These are phyloP conservation scores for Dipteronia dyeriana DNA, from an alignment of 345 rosid genomes.

Conservation along the genomic window DNA sequence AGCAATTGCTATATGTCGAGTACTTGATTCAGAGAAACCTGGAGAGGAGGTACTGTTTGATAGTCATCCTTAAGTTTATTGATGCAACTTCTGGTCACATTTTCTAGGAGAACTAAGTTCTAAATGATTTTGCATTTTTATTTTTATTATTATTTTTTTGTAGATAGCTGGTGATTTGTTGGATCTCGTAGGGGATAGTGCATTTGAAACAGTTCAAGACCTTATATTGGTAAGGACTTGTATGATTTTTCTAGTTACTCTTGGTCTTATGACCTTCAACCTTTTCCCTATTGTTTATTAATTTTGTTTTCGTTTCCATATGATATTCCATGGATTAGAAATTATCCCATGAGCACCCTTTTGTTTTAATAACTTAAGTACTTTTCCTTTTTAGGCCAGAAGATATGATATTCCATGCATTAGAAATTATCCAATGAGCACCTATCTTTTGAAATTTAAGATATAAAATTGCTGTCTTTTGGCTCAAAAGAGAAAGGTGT, in stretches of 20 bases:
- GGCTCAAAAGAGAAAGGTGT: too few relatives aligned
- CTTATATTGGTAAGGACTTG: constrained; percentile 59
- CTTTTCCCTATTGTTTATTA: not conserved
- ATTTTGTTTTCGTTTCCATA: not conserved
- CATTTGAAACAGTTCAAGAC: constrained; percentile 92
- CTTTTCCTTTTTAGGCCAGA: not conserved
- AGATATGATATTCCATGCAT: too few relatives aligned
- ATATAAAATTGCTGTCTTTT: too few relatives aligned
- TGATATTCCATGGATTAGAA: too few relatives aligned
- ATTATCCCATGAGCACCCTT: too few relatives aligned
- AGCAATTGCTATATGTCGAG: constrained; percentile 91
- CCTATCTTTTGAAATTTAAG: too few relatives aligned
- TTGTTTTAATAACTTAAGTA: not conserved
- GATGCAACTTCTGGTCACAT: constrained; percentile 20
- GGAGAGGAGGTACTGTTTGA: constrained; percentile 82
- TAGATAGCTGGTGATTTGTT: constrained; percentile 89
- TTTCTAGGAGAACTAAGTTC: constrained; percentile 13
- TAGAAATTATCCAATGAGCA: too few relatives aligned
- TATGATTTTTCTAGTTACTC: not conserved
- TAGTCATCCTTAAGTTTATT: constrained; percentile 14
- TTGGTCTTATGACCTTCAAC: not conserved
- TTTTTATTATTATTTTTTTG: not conserved
- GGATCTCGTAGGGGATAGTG: constrained; percentile 93
- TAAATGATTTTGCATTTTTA: constrained; percentile 3
- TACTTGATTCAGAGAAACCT: constrained; percentile 82